These are phyloP conservation scores for Yamadazyma trypodendri DNA, from an alignment of 1,139 yeast genomes.

Conservation along the genomic window DNA sequence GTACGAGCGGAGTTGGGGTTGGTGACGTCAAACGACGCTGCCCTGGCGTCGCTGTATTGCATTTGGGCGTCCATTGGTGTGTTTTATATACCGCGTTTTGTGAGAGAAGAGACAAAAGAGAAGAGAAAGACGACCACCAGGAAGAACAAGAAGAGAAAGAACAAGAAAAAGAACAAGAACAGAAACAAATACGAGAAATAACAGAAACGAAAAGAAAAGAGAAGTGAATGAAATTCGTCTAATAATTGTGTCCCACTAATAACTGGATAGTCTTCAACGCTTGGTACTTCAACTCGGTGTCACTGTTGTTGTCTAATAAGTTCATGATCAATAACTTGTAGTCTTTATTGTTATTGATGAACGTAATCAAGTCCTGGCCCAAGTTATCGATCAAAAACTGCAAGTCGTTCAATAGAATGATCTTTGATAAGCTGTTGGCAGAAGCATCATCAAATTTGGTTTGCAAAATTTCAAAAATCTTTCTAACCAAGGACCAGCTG, in stretches of 20 bases:
- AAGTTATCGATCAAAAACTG: conserved; percentile 43
- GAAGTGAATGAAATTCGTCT: conserved; percentile 4
- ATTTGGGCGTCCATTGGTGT: conserved; percentile 2
- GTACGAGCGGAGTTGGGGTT: conserved; percentile 13
- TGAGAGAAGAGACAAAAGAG: background rate
- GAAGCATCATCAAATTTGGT: conserved; percentile 17
- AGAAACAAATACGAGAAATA: background rate
- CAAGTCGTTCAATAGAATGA: conserved; percentile 56
- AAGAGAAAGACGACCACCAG: background rate
- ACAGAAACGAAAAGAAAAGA: background rate
- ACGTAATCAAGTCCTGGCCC: conserved; percentile 65
- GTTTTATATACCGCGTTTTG: background rate
- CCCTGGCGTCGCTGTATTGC: conserved; percentile 20
- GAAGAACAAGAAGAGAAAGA: too few relatives aligned
- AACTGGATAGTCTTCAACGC: conserved; percentile 93
- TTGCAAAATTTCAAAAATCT: conserved; percentile 38
- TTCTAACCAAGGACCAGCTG: conserved; percentile 69
- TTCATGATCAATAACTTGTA: conserved; percentile 77
- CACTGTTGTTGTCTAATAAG: conserved; percentile 66
- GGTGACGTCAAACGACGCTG: conserved; percentile 15
- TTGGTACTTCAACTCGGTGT: conserved; percentile 88
- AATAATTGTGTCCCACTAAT: conserved; percentile 68
- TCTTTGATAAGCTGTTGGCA: conserved; percentile 24
- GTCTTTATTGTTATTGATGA: conserved; percentile 55
- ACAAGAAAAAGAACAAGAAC: background rate